Percentiles rank a stretch among this genome's conserved stretches.
Conservation (phyloP, 768 basidiomycete species). For the Baorangia bicolor region DNA sequence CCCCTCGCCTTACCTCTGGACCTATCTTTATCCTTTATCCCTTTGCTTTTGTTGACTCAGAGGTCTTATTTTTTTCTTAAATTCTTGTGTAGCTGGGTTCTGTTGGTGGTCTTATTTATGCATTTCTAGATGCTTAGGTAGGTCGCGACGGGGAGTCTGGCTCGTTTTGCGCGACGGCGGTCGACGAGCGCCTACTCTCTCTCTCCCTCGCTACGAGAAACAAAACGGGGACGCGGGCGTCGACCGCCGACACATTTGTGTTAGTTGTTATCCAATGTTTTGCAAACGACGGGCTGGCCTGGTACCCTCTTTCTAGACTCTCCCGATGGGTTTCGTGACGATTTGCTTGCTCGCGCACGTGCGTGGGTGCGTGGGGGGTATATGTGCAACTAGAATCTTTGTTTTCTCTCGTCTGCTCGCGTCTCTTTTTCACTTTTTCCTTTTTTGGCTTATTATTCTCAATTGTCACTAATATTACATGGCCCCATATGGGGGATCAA, state of each 20-base stretch:
- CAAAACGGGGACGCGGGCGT: constrained; percentile 6
- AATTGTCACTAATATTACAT: too few relatives aligned
- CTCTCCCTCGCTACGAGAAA: too few relatives aligned
- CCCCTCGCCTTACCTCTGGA: background rate
- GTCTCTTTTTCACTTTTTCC: background rate
- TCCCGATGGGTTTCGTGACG: background rate
- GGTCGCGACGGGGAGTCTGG: constrained; percentile 12
- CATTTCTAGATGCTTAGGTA: constrained; percentile 24
- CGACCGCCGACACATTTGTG: constrained; percentile 10
- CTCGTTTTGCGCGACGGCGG: constrained; percentile 1
- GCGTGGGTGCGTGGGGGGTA: background rate
- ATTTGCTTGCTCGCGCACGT: too few relatives aligned
- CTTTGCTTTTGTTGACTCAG: background rate
- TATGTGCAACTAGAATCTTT: constrained; percentile 16
- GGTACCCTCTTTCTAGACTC: background rate
- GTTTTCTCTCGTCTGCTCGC: background rate
- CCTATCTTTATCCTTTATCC: constrained; percentile 5
- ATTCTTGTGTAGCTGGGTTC: constrained; percentile 22
- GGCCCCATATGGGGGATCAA: too few relatives aligned
- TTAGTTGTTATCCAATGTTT: constrained; percentile 1
- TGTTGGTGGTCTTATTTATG: constrained; percentile 25
- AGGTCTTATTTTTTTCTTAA: background rate
- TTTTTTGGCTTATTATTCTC: background rate
- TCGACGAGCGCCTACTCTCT: too few relatives aligned
- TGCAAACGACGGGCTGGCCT: constrained; percentile 26